Evolutionary conservation across 73 alveolate genomes (phyloP).

Genomic region (Tetrahymena thermophila): DNA sequence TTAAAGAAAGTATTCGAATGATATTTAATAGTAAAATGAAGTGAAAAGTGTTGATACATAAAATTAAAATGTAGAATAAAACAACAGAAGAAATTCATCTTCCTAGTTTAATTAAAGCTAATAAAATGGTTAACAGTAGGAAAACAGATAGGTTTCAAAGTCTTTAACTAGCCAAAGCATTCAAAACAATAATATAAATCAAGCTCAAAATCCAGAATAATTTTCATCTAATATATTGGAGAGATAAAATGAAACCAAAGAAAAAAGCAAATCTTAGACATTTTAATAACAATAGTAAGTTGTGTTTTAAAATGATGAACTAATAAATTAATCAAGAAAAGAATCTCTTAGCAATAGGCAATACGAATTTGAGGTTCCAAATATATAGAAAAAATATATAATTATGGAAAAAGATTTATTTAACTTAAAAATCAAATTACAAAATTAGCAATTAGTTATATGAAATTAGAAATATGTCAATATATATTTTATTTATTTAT

Average conservation of each 20-base stretch:
- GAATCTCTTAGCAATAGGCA: neutral
- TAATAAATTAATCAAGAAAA: neutral
- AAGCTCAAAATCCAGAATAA: neutral
- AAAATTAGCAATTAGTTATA: neutral
- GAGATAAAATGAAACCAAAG: neutral
- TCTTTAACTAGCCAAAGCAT: neutral
- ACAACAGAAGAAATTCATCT: neutral
- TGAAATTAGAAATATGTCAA: neutral
- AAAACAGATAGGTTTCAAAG: neutral
- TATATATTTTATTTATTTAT: neutral
- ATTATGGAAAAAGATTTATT: neutral
- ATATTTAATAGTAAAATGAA: neutral
- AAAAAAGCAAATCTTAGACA: neutral
- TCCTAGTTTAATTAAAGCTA: neutral
- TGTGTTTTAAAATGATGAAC: neutral
- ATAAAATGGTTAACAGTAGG: neutral
- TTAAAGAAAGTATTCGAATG: neutral
- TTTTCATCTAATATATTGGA: neutral
- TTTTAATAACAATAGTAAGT: neutral
- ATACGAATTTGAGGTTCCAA: neutral
- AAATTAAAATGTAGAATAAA: neutral
- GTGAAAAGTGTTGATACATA: neutral
- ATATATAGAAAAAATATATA: neutral
- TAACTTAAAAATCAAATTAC: neutral
- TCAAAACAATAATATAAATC: no score